phyloP scores from a whole-genome alignment of 768 basidiomycete species.

The Auricularia sp. region DNA sequence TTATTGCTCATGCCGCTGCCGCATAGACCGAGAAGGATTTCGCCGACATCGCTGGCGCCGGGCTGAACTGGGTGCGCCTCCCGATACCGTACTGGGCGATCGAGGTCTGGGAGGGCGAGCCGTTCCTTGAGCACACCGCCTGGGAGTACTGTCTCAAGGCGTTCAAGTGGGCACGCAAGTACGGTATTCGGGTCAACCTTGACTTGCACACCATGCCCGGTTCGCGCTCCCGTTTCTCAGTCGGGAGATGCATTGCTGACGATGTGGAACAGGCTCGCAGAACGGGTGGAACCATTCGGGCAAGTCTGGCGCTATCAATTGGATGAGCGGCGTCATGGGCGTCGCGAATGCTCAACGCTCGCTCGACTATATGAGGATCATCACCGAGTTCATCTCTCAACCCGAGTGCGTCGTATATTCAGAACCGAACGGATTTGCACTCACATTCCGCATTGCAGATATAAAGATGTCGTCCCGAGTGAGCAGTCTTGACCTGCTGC shows the following conservation, averaged over 20 bases:
- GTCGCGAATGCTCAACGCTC: conserved; percentile 75
- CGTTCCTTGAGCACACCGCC: conserved; percentile 59
- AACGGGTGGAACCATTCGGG: conserved; percentile 84
- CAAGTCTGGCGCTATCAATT: conserved; percentile 54
- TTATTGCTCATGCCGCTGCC: not conserved
- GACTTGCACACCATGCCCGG: conserved; percentile 77
- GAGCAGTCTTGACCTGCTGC: no score
- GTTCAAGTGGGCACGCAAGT: conserved; percentile 78
- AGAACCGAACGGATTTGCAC: conserved; percentile 62
- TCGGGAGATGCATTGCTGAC: not conserved
- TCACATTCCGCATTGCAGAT: conserved; percentile 71
- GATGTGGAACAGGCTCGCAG: not conserved
- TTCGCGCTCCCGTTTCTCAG: conserved; percentile 10
- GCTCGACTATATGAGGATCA: conserved; percentile 61
- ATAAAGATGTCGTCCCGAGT: conserved; percentile 45
- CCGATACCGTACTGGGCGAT: conserved; percentile 84
- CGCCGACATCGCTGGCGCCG: conserved; percentile 79
- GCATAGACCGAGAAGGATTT: conserved; percentile 79
- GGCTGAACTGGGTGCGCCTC: conserved; percentile 74
- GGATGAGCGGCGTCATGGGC: conserved; percentile 73
- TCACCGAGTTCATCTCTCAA: conserved; percentile 75
- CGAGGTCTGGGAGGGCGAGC: conserved; percentile 63
- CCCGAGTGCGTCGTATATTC: conserved; percentile 37
- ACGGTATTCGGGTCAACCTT: conserved; percentile 70
- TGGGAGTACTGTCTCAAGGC: conserved; percentile 73